Conservation (phyloP, 2,329 filamentous ascomycete genomes). For the Hypoxylon sp. region DNA sequence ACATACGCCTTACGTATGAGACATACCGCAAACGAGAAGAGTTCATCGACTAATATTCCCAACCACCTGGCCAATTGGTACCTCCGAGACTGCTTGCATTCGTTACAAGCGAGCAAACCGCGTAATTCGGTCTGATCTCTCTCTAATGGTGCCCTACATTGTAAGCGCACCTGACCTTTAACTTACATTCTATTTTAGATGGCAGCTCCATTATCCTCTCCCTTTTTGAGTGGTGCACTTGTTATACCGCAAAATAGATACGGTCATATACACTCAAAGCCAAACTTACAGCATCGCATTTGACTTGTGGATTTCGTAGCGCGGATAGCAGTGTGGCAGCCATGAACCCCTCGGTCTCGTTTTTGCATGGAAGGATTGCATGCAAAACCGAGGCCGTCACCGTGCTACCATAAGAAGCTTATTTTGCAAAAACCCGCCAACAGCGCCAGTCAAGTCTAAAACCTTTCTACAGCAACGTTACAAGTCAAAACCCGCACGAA, state of each 20-base stretch:
- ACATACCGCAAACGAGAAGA: not conserved
- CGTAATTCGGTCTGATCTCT: slow-evolving; percentile 16
- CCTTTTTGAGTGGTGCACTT: not conserved
- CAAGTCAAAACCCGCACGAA: slow-evolving; percentile 1
- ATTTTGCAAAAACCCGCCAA: slow-evolving; percentile 21
- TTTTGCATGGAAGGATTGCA: slow-evolving; percentile 7
- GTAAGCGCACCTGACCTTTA: slow-evolving; percentile 13
- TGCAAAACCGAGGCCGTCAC: slow-evolving; percentile 4
- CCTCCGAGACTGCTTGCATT: slow-evolving; percentile 6
- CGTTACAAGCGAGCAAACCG: slow-evolving; percentile 7
- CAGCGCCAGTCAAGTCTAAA: slow-evolving; percentile 10
- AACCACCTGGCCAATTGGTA: slow-evolving; percentile 20
- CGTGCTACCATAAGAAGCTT: slow-evolving; percentile 2
- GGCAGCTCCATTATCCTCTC: not conserved
- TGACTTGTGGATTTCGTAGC: not conserved
- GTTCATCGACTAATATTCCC: slow-evolving; percentile 2
- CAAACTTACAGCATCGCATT: not conserved
- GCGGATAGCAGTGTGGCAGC: slow-evolving; percentile 10
- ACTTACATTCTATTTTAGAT: slow-evolving; percentile 11
- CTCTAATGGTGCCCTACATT: slow-evolving; percentile 21
- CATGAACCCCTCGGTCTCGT: not conserved
- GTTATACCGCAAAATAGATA: not conserved
- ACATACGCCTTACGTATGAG: not conserved
- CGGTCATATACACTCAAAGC: not conserved
- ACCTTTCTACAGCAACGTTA: not conserved